phyloP scores from a whole-genome alignment of 2,329 filamentous ascomycete genomes.

The Didymella pomorum region DNA sequence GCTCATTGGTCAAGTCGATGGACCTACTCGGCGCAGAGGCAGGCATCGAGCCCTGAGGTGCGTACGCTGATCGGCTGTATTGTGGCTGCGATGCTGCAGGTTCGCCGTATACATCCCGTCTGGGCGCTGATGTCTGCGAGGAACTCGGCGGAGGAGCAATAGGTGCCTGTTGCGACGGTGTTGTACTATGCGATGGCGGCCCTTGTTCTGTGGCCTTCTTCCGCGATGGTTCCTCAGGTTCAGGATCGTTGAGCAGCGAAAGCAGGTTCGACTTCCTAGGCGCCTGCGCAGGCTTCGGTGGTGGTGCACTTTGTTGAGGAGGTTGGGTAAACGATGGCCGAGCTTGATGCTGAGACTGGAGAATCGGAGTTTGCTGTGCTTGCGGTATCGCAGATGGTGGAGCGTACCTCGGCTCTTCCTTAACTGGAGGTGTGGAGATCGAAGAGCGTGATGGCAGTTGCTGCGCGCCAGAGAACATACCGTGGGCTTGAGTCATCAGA shows the following conservation, averaged over 20 bases:
- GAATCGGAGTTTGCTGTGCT: constrained; percentile 30
- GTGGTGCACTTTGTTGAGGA: constrained; percentile 28
- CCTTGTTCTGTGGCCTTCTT: constrained; percentile 46
- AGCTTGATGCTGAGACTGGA: constrained; percentile 32
- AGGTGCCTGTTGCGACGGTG: constrained; percentile 45
- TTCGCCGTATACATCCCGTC: constrained; percentile 41
- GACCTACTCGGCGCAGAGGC: constrained; percentile 34
- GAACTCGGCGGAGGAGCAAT: constrained; percentile 43
- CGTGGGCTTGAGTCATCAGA: constrained; percentile 29
- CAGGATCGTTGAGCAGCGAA: constrained; percentile 50
- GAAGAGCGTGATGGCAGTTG: constrained; percentile 36
- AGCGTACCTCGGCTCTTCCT: constrained; percentile 45
- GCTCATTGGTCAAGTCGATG: constrained; percentile 46
- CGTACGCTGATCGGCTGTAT: constrained; percentile 39
- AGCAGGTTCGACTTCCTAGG: constrained; percentile 50
- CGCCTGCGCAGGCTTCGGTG: constrained; percentile 41
- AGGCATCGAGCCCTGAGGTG: constrained; percentile 37
- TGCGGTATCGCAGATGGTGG: constrained; percentile 31
- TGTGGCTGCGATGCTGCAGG: constrained; percentile 33
- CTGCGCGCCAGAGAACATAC: constrained; percentile 28
- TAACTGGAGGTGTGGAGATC: constrained; percentile 44
- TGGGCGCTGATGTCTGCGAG: constrained; percentile 35
- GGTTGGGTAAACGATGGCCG: constrained; percentile 35
- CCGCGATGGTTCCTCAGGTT: constrained; percentile 46
- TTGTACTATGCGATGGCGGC: constrained; percentile 46